Evolutionary conservation across 2,329 filamentous ascomycete genomes (phyloP), one percentile per base, ranked within the genome.

Genomic region (Tolypocladium tropicale): DNA sequence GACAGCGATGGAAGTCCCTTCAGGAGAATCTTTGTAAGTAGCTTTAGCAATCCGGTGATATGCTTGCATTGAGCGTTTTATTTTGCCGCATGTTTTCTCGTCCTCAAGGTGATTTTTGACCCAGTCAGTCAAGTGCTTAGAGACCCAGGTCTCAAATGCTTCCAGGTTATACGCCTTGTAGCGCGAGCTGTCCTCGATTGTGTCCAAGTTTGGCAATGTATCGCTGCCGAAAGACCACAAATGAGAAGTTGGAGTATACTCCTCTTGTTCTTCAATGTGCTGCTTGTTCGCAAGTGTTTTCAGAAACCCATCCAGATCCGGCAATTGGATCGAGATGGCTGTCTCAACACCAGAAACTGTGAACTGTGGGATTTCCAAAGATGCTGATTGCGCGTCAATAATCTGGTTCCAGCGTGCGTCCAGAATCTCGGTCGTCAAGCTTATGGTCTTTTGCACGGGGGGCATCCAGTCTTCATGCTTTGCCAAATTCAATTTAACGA

Each of bases 1-100:
- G 1, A 81, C 58, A 76, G 83, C 83, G 3, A 76, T 52, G 0
- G 83, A 86, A 0, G 70, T 60, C 1, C 65, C 68, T 55, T 78
- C 74, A 0, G 81, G 76, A 7, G 74, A 72, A 0, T 53, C 58
- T 0, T 54, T 2, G 48, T 83, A 83, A 0, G 36, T 10, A 0
- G 1, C 0, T 0, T 32, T 43, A 0, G 72, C 72, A 4, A 46
- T 16, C 0, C 18, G 5, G 41, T 72, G 63, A 55, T 80, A 80
- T 2, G 4, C 25, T 0, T 43, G 16, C 2, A 63, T 48, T 1
- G 77, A 69, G 4, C 71, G 52, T 0, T 54, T 58, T 2, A 78
- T 63, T 4, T 56, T 32, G 0, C n/a, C 18, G 53, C 70, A 76
- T 5, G 66, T 67, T 0, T 41, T n/a, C 0, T 49, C 25, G 11